Percentiles rank a stretch among this genome's conserved stretches.
These are phyloP conservation scores for Platanus orientalis DNA, from an alignment of 164 flowering plant genomes.

Conservation along the genomic window DNA sequence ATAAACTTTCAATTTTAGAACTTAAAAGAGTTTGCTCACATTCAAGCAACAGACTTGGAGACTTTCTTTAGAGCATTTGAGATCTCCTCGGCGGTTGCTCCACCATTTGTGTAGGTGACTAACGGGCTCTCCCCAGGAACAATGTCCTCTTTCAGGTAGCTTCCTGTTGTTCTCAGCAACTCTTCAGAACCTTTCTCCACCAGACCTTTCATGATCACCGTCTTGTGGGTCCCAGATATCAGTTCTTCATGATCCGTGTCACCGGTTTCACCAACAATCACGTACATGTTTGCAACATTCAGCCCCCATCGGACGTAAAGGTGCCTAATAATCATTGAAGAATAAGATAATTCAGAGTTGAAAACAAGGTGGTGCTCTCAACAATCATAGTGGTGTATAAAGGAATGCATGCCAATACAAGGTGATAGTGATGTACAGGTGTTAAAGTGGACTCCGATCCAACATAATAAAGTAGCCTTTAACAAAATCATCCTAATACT, in stretches of 20 bases:
- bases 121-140: conserved; percentile 74
- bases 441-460: too few relatives aligned
- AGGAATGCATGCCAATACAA: too few relatives aligned
- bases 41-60: conserved; percentile 22
- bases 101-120: conserved; percentile 31
- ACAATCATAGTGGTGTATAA: too few relatives aligned
- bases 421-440: too few relatives aligned
- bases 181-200: conserved; percentile 69
- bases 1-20: too few relatives aligned
- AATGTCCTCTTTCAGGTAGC: conserved; percentile 64
- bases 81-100: conserved; percentile 50
- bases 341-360: background rate
- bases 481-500: too few relatives aligned
- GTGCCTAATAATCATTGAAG: conserved; percentile 44
- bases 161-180: conserved; percentile 58
- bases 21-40: background rate
- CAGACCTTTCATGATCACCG: conserved; percentile 66
- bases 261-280: conserved; percentile 79
- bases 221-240: conserved; percentile 81
- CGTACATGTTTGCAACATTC: conserved; percentile 83
- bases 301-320: conserved; percentile 92
- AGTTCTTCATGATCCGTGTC: conserved; percentile 92
- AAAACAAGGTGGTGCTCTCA: background rate
- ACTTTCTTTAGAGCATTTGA: conserved; percentile 43
- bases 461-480: too few relatives aligned